Base-by-base conservation (phyloP, 768 basidiomycete species). In the Russula earlei region DNA sequence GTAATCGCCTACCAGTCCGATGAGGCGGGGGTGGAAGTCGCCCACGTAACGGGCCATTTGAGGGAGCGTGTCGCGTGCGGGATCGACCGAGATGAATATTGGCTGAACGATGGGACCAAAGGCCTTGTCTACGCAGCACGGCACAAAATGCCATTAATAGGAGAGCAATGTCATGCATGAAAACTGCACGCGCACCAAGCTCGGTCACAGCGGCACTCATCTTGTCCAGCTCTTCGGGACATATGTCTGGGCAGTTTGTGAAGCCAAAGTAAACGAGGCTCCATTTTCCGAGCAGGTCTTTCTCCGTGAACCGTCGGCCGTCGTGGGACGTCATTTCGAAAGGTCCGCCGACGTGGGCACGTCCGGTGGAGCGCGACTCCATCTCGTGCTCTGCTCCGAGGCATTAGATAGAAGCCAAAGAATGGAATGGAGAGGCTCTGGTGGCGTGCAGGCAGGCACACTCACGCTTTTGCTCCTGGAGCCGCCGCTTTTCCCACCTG, bases 201-300 rank as follows among this genome's bases (percentile, higher is more conserved):
- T 75, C 70, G 31, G 85, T 76, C 41, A 98, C 75, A 17, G 93
- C 83, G 0, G 71, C 75, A 12, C 87, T 83, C 73, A 97, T 82
- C 75, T 98, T 98, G 74, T 99, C 96, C 27, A 99, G 77, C 71
- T 98, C 95, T 52, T 94, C 90, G 1, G 96, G 96, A 67, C 96
- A 99, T 52, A 99, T 97, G 70, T 99, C 96, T 6, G 96, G 95
- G 70, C 96, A 99, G 70, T 99, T 95, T 29, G 95, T 94, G 75
- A 98, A 99, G n/a, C 96, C 96, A 71, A 99, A 99, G 73, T 97
- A 91, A 44, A 90, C 78, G 56, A 91, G 72, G n/a, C 78, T 87
- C 91, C 91, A 97, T 72, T 89, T 87, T 34, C 93, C 94, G 24
- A 87, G 69, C 44, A 98, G 73, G 65, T 95, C 80, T 52, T 87